Evolutionary conservation across 805 yeast genomes (phyloP), one percentile per base, ranked within the genome.

Genomic region (Saccharomycopsis malanga): DNA sequence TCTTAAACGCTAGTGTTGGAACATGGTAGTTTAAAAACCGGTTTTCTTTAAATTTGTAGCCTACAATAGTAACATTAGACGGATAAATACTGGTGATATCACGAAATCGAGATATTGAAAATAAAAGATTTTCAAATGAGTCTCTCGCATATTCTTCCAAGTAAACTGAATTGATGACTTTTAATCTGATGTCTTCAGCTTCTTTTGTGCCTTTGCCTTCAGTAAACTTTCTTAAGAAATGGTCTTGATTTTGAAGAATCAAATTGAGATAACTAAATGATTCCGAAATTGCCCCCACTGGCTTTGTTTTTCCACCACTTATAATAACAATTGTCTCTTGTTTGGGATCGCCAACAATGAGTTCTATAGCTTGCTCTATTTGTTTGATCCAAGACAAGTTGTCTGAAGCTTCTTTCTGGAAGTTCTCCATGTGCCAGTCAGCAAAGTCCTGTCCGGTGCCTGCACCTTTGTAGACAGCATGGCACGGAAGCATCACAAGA

Each of bases 71-170:
- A 3, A 85, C 65, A 2, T 54, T 54, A 0, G 55, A 38, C 0
- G 95, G 94, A 52, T 72, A 81, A 1, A 6, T 20, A 0, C 69
- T 66, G 3, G 64, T 59, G 1, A 70, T 50, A 53, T 80, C 78
- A 25, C 71, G 60, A 58, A 70, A 84, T 44, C 77, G 64, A 30
- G 74, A 67, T 2, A 82, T 54, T 53, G 83, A 76, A 60, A 77
- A 83, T 2, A 83, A 50, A 4, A 85, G 73, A 60, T 86, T 86
- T 58, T 86, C 94, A 58, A 81, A 81, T 1, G 93, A 83, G 61
- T 86, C 95, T 34, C 87, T 64, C 0, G 95, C 87, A 59, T 61
- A 81, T 54, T 83, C 89, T 57, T 86, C 95, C 1, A 79, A 63
- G 4, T 67, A 51, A 0, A 81, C 61, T 40, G 67, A 42, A 9